Evolutionary conservation across 139 green algal species (phyloP), one percentile per base, ranked within the genome.

Genomic region (Pedinophyceae sp.): DNA sequence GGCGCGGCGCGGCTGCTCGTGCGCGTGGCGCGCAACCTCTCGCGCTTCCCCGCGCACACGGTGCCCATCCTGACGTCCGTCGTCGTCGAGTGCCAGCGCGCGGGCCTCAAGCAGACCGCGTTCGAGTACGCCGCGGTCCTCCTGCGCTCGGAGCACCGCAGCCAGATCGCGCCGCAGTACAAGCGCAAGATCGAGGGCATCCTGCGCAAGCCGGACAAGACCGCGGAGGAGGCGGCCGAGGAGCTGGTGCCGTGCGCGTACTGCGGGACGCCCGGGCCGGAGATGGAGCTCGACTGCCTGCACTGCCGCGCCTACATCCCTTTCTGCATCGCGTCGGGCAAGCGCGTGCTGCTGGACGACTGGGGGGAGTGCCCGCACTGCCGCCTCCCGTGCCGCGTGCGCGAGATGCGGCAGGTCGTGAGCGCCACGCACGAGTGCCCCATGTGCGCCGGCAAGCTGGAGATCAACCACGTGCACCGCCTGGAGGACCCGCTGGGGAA

Each of bases 51-150:
- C 30, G 60, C 67, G 50, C 83, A 93, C 61, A 64, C 83, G 5
- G 83, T 89, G 56, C 78, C 83, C 39, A 93, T 93, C 68, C 70
- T 93, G 27, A 93, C 83, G 2, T 86, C 75, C 29, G 84, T 80
- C 10, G 79, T 89, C 43, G 82, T 93, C 52, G 79, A 88, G 75
- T 93, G 83, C 68, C 74, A 84, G 57, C 66, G 76, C 4, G 78
- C 82, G 13, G 76, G 67, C 2, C 55, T 89, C 26, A 84, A 85
- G 58, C 69, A 67, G 34, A 76, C 74, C 1, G 79, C 82, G 17
- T 84, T 81, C 53, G 73, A 85, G 59, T 84, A 85, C 62, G 80
- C 80, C 3, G 64, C 61, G 30, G 73, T 75, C 67, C 70, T 92
- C 48, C 82, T 89, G 80, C 60, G 74, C 13, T 76, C 75, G 29